Base-by-base conservation (phyloP, 768 basidiomycete genomes). In the Lentinula sp. region DNA sequence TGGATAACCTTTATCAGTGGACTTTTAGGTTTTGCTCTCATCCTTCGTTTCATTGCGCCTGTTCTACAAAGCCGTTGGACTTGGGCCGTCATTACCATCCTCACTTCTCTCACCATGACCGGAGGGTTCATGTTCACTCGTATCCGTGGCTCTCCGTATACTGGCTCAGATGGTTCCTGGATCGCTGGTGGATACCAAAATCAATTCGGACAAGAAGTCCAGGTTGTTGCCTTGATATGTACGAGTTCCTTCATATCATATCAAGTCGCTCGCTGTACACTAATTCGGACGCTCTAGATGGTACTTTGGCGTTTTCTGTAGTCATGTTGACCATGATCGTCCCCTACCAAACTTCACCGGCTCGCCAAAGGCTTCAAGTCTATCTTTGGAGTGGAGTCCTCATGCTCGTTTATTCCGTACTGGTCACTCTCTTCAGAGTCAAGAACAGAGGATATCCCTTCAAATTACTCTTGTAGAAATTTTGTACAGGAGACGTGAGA, bases 111-210 rank as follows among this genome's bases (percentile, higher is more conserved):
- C 18, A 75, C 93, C 66, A 96, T 98, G 88, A 95, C 87, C 21
- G 86, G 89, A 8, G 97, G 97, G 7, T 90, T 86, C 78, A 99
- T 99, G 97, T 99, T 96, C 76, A 91, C 90, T 61, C 89, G 88
- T 64, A 99, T 99, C 66, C 87, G 96, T 63, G 81, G 80, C 35
- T 80, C 81, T 51, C 95, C 93, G 2, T 93, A 84, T 69, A 77
- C 76, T 23, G 85, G 84, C 32, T 76, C 77, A 0, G 80, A 83
- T 59, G 86, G 87, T 23, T 76, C 81, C 53, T 95, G 93, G 89
- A 88, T 99, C 67, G 91, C 94, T 8, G 80, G 75, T 9, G 96
- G 96, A 4, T 98, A 87, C 75, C 87, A 88, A 70, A 93, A 86
- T 66, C 95, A 97, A 73, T 91, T 82, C 69, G 96, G 95, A 6